Evolutionary conservation across 2,329 filamentous ascomycete genomes (phyloP), one percentile per base, ranked within the genome.

Genomic region (Lecanosticta acicola): DNA sequence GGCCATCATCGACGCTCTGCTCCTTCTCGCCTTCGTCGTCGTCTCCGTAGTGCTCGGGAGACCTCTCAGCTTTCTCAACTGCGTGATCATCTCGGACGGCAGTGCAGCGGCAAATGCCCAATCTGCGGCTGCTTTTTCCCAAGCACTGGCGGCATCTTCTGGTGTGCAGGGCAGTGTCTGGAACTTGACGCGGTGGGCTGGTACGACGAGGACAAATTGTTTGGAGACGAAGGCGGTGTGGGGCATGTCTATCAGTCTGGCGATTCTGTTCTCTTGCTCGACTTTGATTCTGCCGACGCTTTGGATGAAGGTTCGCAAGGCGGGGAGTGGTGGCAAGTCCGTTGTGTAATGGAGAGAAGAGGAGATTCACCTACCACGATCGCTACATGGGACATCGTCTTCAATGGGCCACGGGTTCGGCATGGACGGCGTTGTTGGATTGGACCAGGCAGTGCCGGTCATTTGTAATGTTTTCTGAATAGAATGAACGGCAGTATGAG

Each of bases 171-270:
- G 72, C n/a, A 70, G 71, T 4, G 71, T 64, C 33, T 61, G 81
- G 45, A 68, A 71, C 16, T 71, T 80, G 49, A 59, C 61, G 11
- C 66, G 71, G 46, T 83, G 78, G 77, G 77, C 79, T 36, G 78
- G 77, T n/a, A 73, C 76, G 7, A 80, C 73, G 10, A 77, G 74
- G 62, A 61, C 77, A 14, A 85, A 85, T 45, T 96, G 90, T 71
- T 81, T 83, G 60, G 82, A 93, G 72, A 81, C 89, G 66, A 94
- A 94, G 75, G 80, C 85, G 13, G 79, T 93, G 55, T 95, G 89
- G 90, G 89, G 88, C 1, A 68, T 95, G 49, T 79, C 81, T 65
- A 90, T 95, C 66, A 82, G 82, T 3, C 76, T 94, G 40, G 88
- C 77, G 54, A 68, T 75, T 42, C 57, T 75, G 16, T 75, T 72